A percentile compares a stretch with the other conserved stretches of the same genome.
These are phyloP conservation scores for Kuraishia capsulata DNA, from an alignment of 805 yeast species.

Conservation along the genomic window DNA sequence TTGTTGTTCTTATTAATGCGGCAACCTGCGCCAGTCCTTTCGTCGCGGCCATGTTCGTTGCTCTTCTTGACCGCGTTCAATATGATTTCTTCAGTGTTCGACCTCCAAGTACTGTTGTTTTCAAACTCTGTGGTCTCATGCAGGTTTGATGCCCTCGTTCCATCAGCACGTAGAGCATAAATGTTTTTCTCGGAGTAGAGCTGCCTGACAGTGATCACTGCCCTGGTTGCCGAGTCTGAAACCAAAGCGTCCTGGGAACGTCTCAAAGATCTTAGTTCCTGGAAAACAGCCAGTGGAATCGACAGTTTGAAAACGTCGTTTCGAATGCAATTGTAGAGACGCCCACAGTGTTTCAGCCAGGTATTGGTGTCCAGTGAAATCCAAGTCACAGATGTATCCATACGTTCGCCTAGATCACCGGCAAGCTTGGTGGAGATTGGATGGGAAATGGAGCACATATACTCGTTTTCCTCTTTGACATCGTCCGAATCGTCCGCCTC, in stretches of 20 bases:
- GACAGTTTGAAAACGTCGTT: conserved; percentile 49
- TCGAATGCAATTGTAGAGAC: conserved; percentile 59
- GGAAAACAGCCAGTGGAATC: conserved; percentile 70
- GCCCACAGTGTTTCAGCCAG: conserved; percentile 77
- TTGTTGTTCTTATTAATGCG: conserved; percentile 15
- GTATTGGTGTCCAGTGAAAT: conserved; percentile 69
- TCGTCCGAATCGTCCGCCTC: conserved; percentile 6
- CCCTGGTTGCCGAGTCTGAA: conserved; percentile 74
- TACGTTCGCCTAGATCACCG: conserved; percentile 47
- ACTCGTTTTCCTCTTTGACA: conserved; percentile 12
- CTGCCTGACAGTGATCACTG: conserved; percentile 66
- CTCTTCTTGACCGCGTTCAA: conserved; percentile 35
- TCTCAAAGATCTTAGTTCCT: conserved; percentile 63
- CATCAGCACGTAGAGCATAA: conserved; percentile 58
- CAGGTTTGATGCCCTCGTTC: conserved; percentile 55
- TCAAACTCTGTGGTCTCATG: conserved; percentile 71
- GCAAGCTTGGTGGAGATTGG: conserved; percentile 7
- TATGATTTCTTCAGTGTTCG: conserved; percentile 63
- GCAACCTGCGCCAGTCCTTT: conserved; percentile 16
- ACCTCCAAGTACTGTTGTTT: conserved; percentile 63
- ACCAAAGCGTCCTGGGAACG: conserved; percentile 65
- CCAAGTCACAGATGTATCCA: conserved; percentile 48
- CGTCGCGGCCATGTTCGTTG: conserved; percentile 19
- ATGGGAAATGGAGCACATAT: neutral
- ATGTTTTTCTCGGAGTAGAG: conserved; percentile 46